Conservation (phyloP, 164 flowering plant species). For the Umbellularia californica region DNA sequence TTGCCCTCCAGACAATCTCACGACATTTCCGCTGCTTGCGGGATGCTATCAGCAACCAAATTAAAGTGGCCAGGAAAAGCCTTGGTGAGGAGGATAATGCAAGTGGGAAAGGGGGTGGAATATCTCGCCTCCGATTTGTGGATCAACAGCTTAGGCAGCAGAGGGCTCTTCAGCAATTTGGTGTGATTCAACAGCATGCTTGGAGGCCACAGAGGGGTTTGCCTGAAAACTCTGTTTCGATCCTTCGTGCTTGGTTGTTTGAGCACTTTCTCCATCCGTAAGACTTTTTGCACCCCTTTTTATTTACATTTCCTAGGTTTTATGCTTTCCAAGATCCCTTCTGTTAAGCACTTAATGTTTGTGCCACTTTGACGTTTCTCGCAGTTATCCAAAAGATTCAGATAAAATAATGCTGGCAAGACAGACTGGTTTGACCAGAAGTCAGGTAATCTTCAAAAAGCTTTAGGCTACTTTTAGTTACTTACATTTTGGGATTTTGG, state of each 20-base stretch:
- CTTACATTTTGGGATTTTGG: background rate
- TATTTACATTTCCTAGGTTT: background rate
- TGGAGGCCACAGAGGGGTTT: slow-evolving; percentile 98
- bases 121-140: slow-evolving; percentile 70
- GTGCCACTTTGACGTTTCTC: slow-evolving; percentile 14
- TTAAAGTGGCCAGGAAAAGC: slow-evolving; percentile 40
- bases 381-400: slow-evolving; percentile 80
- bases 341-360: background rate
- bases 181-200: slow-evolving; percentile 59
- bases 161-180: slow-evolving; percentile 75
- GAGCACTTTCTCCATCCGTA: slow-evolving; percentile 98
- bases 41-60: slow-evolving; percentile 65
- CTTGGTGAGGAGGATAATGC: slow-evolving; percentile 68
- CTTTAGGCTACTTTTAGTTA: background rate
- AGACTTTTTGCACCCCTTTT: slow-evolving; percentile 1
- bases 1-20: slow-evolving; percentile 75
- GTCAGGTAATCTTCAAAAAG: slow-evolving; percentile 61
- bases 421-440: slow-evolving; percentile 88
- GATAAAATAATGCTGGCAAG: slow-evolving; percentile 91
- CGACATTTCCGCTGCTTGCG: slow-evolving; percentile 76
- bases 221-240: slow-evolving; percentile 85
- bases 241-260: slow-evolving; percentile 95
- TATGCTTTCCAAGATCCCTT: background rate
- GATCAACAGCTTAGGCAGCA: slow-evolving; percentile 82
- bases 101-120: slow-evolving; percentile 31